These are phyloP conservation scores for Teunomyces atbi DNA, from an alignment of 805 yeast genomes.

Conservation along the genomic window DNA sequence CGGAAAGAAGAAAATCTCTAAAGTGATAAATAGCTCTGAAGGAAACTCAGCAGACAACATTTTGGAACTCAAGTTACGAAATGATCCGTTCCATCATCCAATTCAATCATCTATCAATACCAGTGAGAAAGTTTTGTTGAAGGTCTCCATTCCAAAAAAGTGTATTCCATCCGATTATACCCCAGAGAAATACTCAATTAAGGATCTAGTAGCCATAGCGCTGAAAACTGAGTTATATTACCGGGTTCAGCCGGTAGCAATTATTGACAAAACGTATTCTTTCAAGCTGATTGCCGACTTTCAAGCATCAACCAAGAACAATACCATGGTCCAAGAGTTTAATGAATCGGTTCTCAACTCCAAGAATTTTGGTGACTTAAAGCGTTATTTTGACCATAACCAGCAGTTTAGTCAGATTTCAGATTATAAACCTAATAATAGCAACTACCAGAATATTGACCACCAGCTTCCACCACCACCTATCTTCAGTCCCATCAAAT, in stretches of 20 bases:
- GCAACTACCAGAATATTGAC: conserved; percentile 31
- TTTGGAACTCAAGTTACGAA: conserved; percentile 41
- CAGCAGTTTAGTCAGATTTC: conserved; percentile 22
- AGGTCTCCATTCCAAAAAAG: conserved; percentile 59
- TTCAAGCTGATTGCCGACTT: conserved; percentile 89
- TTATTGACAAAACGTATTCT: conserved; percentile 65
- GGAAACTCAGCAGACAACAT: conserved; percentile 32
- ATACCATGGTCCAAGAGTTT: conserved; percentile 33
- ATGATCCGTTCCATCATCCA: conserved; percentile 58
- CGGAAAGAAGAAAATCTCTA: conserved; percentile 46
- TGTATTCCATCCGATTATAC: conserved; percentile 39
- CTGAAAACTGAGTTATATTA: conserved; percentile 24
- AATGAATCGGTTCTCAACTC: conserved; percentile 23
- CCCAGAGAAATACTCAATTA: conserved; percentile 38
- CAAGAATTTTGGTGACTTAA: conserved; percentile 23
- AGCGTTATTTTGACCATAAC: conserved; percentile 22
- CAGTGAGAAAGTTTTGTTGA: conserved; percentile 58
- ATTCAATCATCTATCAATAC: conserved; percentile 51
- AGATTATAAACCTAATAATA: conserved; percentile 24
- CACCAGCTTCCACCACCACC: conserved; percentile 85
- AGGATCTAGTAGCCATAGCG: conserved; percentile 21
- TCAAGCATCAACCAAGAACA: conserved; percentile 65
- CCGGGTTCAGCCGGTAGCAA: conserved; percentile 58
- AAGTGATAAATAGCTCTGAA: conserved; percentile 38
- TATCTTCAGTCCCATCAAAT: conserved; percentile 67